Base-by-base conservation (phyloP, 192 early-diverging fungal species). In the Phycomyces blakesleeanus region DNA sequence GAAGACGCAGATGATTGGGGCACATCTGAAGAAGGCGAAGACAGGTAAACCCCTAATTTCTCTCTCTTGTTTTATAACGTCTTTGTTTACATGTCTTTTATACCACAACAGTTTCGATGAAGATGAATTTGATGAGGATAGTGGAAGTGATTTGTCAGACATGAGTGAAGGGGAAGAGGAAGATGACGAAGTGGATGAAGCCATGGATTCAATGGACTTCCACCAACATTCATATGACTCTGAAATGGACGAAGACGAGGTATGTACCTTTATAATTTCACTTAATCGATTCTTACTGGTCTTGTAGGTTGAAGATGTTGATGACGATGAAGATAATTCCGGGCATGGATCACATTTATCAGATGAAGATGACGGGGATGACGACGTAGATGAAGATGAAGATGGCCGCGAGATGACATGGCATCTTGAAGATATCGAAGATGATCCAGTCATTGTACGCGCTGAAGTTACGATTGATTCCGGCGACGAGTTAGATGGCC, bases 81-180 rank as follows among this genome's bases (percentile, higher is more conserved):
- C 20, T 9, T 25, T 11, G 41, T 51, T 51, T 6, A 42, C 22
- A 37, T 18, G 20, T 6, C 20, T 51, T 62, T 49, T 29, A 9
- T n/a, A 20, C 8, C 40, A 8, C 3, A 73, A 3, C 87, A 81
- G 50, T 21, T 63, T 63, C 66, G 86, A 85, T 18, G 83, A 86
- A 44, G 89, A 79, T 14, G 84, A 82, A 14, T 91, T 79, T 26
- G 88, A 89, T 11, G 88, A 89, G 50, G 92, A 88, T 25, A 81
- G 71, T 41, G 83, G 78, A 26, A 84, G 83, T 44, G 86, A 88
- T 59, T 54, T 80, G 27, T 83, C 81, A 24, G 85, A 89, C 59
- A 57, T 79, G n/a, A 81, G 77, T 55, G 74, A 80, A 57, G 79
- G 76, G 22, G 80, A 76, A 12, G 74, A 76, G 1, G 83, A 76